Evolutionary conservation across 257 asterid species (phyloP).

Genomic region (Forsythia viridissima): DNA sequence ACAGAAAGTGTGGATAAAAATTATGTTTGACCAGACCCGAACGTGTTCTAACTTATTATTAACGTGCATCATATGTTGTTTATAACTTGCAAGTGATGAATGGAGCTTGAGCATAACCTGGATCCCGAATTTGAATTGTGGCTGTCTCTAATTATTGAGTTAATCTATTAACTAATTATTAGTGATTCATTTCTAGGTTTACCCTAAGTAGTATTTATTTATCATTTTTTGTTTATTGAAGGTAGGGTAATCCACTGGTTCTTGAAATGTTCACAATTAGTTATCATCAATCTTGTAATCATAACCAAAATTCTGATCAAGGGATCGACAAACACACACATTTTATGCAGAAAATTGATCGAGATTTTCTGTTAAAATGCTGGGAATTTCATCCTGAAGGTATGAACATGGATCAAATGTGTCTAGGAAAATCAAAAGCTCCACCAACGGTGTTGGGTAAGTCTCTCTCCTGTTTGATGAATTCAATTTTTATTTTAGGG

Average conservation of each 20-base stretch:
- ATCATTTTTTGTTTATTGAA: too few species aligned
- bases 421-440: neutral
- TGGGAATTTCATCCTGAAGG: neutral
- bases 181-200: too few species aligned
- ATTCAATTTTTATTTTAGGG: too few species aligned
- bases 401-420: neutral
- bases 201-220: too few species aligned
- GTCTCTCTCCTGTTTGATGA: too few species aligned
- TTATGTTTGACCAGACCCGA: too few species aligned
- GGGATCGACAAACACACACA: neutral
- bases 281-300: conserved; percentile 1
- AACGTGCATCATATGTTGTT: neutral
- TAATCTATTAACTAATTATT: too few species aligned
- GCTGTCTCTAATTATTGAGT: neutral
- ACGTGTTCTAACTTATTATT: too few species aligned
- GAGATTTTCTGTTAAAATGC: neutral
- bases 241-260: conserved; percentile 24
- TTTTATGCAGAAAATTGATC: neutral
- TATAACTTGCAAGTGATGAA: neutral
- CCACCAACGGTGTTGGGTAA: too few species aligned
- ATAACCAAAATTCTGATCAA: neutral
- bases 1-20: too few species aligned
- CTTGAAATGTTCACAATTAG: neutral
- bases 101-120: too few species aligned
- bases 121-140: neutral